Evolutionary conservation across 768 basidiomycete genomes (phyloP).

Genomic region (Mycena metata): DNA sequence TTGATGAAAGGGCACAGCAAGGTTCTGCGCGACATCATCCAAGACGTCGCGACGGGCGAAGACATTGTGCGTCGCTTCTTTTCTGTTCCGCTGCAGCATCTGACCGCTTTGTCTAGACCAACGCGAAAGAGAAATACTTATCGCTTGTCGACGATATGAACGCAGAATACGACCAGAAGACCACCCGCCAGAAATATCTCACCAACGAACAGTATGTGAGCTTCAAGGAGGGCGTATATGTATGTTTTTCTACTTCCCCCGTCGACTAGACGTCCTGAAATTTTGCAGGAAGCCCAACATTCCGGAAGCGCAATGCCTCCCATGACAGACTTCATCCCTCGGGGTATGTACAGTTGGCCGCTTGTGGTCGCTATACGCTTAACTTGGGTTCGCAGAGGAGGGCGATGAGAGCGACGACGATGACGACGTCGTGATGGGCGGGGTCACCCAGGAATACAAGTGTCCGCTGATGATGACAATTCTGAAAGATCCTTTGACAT

Average conservation of each 20-base stretch:
- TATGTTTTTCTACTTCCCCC: constrained; percentile 50
- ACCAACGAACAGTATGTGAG: constrained; percentile 68
- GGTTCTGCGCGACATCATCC: constrained; percentile 67
- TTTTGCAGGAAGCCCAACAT: constrained; percentile 72
- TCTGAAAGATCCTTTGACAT: constrained; percentile 82
- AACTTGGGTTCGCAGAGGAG: constrained; percentile 65
- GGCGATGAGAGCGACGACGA: constrained; percentile 88
- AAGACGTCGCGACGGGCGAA: constrained; percentile 67
- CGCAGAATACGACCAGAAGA: constrained; percentile 68
- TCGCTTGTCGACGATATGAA: constrained; percentile 56
- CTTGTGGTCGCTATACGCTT: neutral
- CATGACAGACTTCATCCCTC: constrained; percentile 76
- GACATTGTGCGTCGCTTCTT: constrained; percentile 65
- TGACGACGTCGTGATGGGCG: constrained; percentile 91
- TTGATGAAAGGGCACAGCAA: constrained; percentile 71
- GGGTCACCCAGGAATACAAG: constrained; percentile 84
- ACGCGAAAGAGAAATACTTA: constrained; percentile 66
- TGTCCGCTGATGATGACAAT: constrained; percentile 83
- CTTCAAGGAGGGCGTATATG: constrained; percentile 79
- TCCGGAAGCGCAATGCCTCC: constrained; percentile 81
- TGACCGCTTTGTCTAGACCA: constrained; percentile 54
- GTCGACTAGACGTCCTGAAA: neutral
- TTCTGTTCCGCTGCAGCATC: neutral
- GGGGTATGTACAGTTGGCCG: constrained; percentile 60
- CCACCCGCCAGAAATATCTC: constrained; percentile 84